Evolutionary conservation across 1,284 basidiomycete species (phyloP).

Genomic region (Trichosporon sp.): DNA sequence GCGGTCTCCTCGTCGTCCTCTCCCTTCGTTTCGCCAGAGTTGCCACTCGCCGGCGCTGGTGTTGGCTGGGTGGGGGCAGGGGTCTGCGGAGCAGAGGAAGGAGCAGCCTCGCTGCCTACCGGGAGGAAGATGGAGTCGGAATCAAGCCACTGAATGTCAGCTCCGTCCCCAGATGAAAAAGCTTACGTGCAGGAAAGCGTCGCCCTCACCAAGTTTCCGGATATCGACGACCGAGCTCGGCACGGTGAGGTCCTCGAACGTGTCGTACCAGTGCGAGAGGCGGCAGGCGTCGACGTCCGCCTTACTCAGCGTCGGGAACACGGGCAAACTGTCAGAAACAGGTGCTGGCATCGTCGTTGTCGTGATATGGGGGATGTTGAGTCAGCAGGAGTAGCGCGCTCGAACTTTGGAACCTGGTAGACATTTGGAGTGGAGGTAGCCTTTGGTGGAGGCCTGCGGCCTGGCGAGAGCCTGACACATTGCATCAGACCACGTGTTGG

Average conservation of each 20-base stretch:
- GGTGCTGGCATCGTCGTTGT: slow-evolving; percentile 29
- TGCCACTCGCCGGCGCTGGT: not conserved
- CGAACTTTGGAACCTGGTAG: not conserved
- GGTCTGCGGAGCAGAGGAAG: not conserved
- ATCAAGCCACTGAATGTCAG: slow-evolving; percentile 38
- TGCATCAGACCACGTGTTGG: not conserved
- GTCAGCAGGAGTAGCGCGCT: not conserved
- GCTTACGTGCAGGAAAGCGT: slow-evolving; percentile 74
- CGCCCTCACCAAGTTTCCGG: slow-evolving; percentile 78
- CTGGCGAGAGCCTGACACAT: not conserved
- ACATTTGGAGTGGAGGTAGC: slow-evolving; percentile 26
- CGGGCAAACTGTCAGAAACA: not conserved
- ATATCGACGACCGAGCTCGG: slow-evolving; percentile 77
- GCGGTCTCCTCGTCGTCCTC: slow-evolving; percentile 22
- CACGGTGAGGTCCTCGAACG: slow-evolving; percentile 70
- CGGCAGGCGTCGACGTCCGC: slow-evolving; percentile 65
- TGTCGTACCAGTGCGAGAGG: slow-evolving; percentile 85
- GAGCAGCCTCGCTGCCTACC: slow-evolving; percentile 56
- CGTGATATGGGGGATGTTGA: not conserved
- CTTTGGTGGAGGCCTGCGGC: not conserved
- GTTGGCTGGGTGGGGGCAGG: not conserved
- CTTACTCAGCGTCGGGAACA: slow-evolving; percentile 27
- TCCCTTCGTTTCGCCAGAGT: not conserved
- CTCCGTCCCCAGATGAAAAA: not conserved
- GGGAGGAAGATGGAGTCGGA: slow-evolving; percentile 58